phyloP scores from a whole-genome alignment of 1,284 basidiomycete species.

The Cryptococcus sp. region DNA sequence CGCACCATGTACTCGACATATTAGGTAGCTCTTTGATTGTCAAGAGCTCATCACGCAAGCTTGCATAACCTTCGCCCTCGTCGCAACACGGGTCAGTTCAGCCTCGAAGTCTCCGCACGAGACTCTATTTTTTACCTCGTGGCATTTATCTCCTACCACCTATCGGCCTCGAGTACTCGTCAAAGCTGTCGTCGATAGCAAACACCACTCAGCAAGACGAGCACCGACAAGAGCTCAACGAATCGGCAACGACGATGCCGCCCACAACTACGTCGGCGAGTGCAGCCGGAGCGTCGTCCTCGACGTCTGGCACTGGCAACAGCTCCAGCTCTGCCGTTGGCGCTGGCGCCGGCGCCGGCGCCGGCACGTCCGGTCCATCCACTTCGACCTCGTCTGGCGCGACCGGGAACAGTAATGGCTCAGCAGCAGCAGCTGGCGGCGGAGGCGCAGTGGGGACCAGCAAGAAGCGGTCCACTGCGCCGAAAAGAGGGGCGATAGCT shows the following conservation, averaged over 20 bases:
- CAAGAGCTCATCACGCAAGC: no score
- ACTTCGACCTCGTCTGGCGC: neutral
- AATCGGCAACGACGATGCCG: neutral
- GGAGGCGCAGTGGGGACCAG: constrained; percentile 1
- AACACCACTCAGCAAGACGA: neutral
- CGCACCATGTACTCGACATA: no score
- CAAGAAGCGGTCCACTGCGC: constrained; percentile 21
- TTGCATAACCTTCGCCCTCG: no score
- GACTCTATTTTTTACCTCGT: no score
- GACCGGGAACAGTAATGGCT: neutral
- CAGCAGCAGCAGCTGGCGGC: neutral
- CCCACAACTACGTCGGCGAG: no score
- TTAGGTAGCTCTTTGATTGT: no score
- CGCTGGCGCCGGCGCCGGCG: neutral
- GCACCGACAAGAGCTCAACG: neutral
- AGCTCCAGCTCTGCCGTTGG: neutral
- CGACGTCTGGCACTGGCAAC: neutral
- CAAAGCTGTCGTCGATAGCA: no score
- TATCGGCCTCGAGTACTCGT: no score
- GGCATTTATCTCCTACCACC: no score
- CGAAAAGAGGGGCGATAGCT: constrained; percentile 33
- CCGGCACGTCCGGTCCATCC: neutral
- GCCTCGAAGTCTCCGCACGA: no score
- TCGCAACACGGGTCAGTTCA: no score
- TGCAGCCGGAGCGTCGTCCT: no score